Conservation (phyloP, 768 basidiomycete genomes). For the Glaciozyma antarctica region DNA sequence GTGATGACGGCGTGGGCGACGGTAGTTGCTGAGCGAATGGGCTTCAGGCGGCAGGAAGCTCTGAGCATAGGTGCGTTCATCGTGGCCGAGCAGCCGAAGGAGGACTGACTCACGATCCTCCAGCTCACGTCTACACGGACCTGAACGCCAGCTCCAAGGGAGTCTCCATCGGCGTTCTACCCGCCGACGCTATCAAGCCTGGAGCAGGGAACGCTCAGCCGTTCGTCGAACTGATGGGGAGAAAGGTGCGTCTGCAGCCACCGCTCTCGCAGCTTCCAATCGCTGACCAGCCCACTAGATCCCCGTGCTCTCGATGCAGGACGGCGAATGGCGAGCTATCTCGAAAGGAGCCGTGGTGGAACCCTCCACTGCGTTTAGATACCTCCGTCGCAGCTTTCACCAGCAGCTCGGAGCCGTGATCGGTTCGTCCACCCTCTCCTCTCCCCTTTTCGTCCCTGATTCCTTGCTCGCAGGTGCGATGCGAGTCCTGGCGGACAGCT, state of each 20-base stretch:
- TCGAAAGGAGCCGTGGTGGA: slow-evolving; percentile 57
- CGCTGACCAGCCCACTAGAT: slow-evolving; percentile 42
- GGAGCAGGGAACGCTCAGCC: slow-evolving; percentile 61
- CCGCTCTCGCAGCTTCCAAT: background rate
- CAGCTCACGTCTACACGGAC: slow-evolving; percentile 82
- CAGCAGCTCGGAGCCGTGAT: slow-evolving; percentile 69
- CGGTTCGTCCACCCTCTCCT: slow-evolving; percentile 49
- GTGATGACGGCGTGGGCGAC: slow-evolving; percentile 91
- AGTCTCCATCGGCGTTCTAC: slow-evolving; percentile 62
- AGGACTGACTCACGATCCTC: background rate
- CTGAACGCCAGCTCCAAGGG: slow-evolving; percentile 83
- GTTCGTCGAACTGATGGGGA: slow-evolving; percentile 69
- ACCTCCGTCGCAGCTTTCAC: slow-evolving; percentile 67
- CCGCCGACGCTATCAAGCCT: slow-evolving; percentile 41
- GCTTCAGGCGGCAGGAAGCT: slow-evolving; percentile 80
- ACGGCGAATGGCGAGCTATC: slow-evolving; percentile 72
- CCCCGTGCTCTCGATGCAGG: slow-evolving; percentile 64
- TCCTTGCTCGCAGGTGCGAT: slow-evolving; percentile 33
- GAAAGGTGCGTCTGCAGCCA: slow-evolving; percentile 46
- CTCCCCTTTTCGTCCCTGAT: background rate
- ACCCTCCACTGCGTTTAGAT: slow-evolving; percentile 63
- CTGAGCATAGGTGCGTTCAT: slow-evolving; percentile 67
- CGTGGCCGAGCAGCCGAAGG: background rate
- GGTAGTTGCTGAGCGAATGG: slow-evolving; percentile 71
- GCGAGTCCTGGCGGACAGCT: slow-evolving; percentile 40